Evolutionary conservation across 768 basidiomycete genomes (phyloP), one percentile per base, ranked within the genome.

Genomic region (Aureoboletus auriporus): DNA sequence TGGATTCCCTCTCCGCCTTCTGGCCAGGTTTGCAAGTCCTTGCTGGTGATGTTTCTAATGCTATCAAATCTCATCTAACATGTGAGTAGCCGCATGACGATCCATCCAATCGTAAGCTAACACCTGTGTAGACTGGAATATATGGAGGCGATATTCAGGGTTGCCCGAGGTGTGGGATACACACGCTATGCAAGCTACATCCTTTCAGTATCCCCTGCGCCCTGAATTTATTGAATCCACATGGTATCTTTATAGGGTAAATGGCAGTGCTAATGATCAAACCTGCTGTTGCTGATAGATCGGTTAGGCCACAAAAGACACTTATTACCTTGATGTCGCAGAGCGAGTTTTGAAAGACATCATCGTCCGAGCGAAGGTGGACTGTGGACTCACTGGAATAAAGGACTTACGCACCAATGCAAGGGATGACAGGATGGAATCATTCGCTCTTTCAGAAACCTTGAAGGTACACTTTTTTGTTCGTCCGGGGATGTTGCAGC

Each of bases 151-250:
- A 48, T 83, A 91, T 69, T 82, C 84, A 16, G 95, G 90, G 20
- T 70, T 97, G 34, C 95, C 95, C 9, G 96, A 99, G 70, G 84
- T 93, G 23, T 99, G 86, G 72, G 89, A 93, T 62, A 88, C 86
- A 64, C 78, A 80, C 56, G 83, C 74, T 56, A 82, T 76, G 56
- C 71, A 76, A 52, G 88, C 84, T 13, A 88, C 86, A 7, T 83
- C 86, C 23, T 73, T 79, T 57, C 86, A 89, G 54, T 92, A 90
- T 53, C 89, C 90, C 11, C 70, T 92, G 48, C 75, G 90, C 45
- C 90, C 90, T 50, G 95, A 99, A 68, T 94, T 96, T 57, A 79
- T 96, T 48, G 96, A 99, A 69, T 93, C 89, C 17, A 99, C 92
- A 6, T 94, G 93, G 84, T 96, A 94, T 68, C 73, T 98, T 14